A percentile compares a stretch with the other conserved stretches of the same genome.
phyloP scores from a whole-genome alignment of 352 stramenopile species.

The Phytophthora tentaculata region DNA sequence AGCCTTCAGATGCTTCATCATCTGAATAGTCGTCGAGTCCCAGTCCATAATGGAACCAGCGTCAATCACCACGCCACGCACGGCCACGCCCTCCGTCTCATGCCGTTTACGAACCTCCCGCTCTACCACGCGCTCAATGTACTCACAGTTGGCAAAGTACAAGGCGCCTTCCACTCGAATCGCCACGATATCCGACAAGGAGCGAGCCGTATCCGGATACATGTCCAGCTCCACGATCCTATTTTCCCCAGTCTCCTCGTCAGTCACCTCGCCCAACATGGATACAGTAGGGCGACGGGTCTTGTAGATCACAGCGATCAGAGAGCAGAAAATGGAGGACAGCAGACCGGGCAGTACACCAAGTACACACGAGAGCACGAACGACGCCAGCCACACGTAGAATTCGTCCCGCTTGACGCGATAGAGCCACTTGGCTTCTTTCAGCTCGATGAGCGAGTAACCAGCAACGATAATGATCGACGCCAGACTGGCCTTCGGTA shows the following conservation, averaged over 20 bases:
- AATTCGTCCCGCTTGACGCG: constrained; percentile 62
- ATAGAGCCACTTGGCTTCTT: constrained; percentile 87
- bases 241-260: constrained; percentile 47
- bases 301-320: constrained; percentile 71
- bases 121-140: constrained; percentile 66
- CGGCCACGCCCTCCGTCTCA: constrained; percentile 39
- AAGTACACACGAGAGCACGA: constrained; percentile 52
- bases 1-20: constrained; percentile 83
- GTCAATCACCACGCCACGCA: constrained; percentile 74
- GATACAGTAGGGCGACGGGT: constrained; percentile 61
- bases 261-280: constrained; percentile 43
- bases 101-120: constrained; percentile 44
- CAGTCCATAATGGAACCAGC: constrained; percentile 83
- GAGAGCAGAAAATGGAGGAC: constrained; percentile 61
- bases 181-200: constrained; percentile 54
- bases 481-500: constrained; percentile 87
- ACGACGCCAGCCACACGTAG: constrained; percentile 65
- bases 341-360: constrained; percentile 58
- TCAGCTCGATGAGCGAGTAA: constrained; percentile 86
- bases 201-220: constrained; percentile 22
- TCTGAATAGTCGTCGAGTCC: constrained; percentile 87
- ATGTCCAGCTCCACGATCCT: constrained; percentile 49
- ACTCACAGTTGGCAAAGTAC: constrained; percentile 78
- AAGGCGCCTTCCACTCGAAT: constrained; percentile 71
- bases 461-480: constrained; percentile 92